Percentiles rank a stretch among this genome's conserved stretches.
These are phyloP conservation scores for Lyophyllum semitale DNA, from an alignment of 768 basidiomycete species.

Conservation along the genomic window DNA sequence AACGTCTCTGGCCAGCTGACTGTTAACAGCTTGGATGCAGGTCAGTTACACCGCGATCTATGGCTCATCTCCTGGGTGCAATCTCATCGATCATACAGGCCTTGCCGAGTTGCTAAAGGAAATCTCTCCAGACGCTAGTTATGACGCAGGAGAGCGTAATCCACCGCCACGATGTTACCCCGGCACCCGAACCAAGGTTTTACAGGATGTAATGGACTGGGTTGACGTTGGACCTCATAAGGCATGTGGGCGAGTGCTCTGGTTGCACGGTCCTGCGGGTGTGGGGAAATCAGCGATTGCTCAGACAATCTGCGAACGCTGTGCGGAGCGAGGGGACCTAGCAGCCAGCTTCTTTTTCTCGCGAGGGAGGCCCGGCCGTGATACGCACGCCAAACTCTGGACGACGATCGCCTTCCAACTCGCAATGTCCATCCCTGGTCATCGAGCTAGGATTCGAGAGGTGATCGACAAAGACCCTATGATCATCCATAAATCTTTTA, in stretches of 20 bases:
- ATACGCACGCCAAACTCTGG: conserved; percentile 23
- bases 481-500: not conserved
- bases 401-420: conserved; percentile 30
- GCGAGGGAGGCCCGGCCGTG: conserved; percentile 24
- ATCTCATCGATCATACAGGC: not conserved
- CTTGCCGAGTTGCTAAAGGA: not conserved
- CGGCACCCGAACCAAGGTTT: not conserved
- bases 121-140: not conserved
- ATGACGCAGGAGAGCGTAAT: conserved; percentile 1
- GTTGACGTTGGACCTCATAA: not conserved
- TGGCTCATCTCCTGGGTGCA: not conserved
- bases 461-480: not conserved
- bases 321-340: conserved; percentile 27
- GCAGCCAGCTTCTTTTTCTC: too few relatives aligned
- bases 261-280: too few relatives aligned
- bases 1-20: not conserved
- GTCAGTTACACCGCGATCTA: not conserved
- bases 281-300: too few relatives aligned
- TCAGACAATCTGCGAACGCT: conserved; percentile 22
- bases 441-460: conserved; percentile 11
- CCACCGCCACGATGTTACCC: conserved; percentile 1
- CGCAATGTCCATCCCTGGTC: too few relatives aligned
- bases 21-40: not conserved
- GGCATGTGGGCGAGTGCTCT: not conserved
- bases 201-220: conserved; percentile 1